phyloP scores from a whole-genome alignment of 805 yeast genomes.

The Starmerella potacharoeniae region DNA sequence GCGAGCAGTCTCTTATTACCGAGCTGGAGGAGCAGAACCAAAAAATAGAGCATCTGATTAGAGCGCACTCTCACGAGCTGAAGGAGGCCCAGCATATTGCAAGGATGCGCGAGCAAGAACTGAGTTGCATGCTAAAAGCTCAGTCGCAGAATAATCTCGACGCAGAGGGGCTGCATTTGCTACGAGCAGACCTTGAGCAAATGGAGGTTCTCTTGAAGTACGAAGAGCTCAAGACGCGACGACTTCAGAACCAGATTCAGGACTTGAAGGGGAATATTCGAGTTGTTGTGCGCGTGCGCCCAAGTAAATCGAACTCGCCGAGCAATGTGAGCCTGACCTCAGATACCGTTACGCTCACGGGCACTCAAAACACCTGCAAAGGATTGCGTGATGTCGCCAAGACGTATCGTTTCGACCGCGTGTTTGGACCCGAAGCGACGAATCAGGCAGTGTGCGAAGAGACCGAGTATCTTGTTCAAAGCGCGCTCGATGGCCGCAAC shows the following conservation, averaged over 20 bases:
- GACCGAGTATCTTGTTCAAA: slow-evolving; percentile 74
- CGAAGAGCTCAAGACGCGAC: slow-evolving; percentile 35
- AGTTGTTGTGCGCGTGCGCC: slow-evolving; percentile 79
- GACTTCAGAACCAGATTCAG: slow-evolving; percentile 62
- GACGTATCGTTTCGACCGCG: slow-evolving; percentile 51
- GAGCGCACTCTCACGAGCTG: not conserved
- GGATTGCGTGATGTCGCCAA: slow-evolving; percentile 30
- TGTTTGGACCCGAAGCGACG: slow-evolving; percentile 44
- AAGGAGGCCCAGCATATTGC: not conserved
- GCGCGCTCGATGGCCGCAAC: slow-evolving; percentile 75
- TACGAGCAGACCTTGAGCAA: not conserved
- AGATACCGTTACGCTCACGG: slow-evolving; percentile 1
- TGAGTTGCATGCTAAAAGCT: not conserved
- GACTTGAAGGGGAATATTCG: slow-evolving; percentile 86
- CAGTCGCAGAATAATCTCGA: not conserved
- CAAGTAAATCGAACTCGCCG: slow-evolving; percentile 27
- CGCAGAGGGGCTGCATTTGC: not conserved
- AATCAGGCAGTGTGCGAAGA: slow-evolving; percentile 70
- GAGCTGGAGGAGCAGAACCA: not conserved
- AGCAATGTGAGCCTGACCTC: not conserved
- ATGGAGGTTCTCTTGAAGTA: not conserved
- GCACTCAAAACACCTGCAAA: not conserved
- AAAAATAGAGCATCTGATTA: not conserved
- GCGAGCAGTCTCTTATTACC: not conserved
- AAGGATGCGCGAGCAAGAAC: not conserved